Percentiles rank a stretch among this genome's conserved stretches.
Evolutionary conservation across 257 asterid genomes (phyloP).

Genomic region (Forsythia viridissima): DNA sequence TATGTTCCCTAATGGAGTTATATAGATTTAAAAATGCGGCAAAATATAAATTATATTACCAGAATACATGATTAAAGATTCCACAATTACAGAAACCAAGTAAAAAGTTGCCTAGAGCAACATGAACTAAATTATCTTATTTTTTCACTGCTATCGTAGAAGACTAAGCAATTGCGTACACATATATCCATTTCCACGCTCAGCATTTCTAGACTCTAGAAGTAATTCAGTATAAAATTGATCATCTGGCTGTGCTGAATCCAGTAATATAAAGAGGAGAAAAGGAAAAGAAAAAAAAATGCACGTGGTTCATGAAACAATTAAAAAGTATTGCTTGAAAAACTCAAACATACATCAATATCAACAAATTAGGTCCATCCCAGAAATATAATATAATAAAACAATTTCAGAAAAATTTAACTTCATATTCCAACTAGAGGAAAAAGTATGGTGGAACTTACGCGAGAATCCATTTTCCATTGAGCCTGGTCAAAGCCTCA

Average conservation of each 20-base stretch:
- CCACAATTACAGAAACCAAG: background rate
- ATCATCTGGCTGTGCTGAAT: background rate
- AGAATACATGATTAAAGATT: background rate
- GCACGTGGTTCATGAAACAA: background rate
- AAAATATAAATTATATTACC: background rate
- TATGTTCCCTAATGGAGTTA: background rate
- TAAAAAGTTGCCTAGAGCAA: background rate
- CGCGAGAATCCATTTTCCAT: conserved; percentile 97
- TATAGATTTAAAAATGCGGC: background rate
- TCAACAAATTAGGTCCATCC: background rate
- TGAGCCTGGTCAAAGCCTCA: conserved; percentile 74
- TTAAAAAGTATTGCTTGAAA: background rate
- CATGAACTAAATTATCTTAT: background rate
- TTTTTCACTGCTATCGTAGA: background rate
- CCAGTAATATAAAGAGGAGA: background rate
- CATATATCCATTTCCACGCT: background rate
- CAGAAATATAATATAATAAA: background rate
- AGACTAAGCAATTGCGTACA: background rate
- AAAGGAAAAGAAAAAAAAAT: too few relatives aligned
- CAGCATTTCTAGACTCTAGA: background rate
- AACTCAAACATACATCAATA: background rate
- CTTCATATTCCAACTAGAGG: background rate
- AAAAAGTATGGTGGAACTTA: conserved; percentile 28
- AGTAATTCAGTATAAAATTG: background rate
- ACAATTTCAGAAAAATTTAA: background rate